Conservation (phyloP, 306 rosid species). For the Vicia sativa region DNA sequence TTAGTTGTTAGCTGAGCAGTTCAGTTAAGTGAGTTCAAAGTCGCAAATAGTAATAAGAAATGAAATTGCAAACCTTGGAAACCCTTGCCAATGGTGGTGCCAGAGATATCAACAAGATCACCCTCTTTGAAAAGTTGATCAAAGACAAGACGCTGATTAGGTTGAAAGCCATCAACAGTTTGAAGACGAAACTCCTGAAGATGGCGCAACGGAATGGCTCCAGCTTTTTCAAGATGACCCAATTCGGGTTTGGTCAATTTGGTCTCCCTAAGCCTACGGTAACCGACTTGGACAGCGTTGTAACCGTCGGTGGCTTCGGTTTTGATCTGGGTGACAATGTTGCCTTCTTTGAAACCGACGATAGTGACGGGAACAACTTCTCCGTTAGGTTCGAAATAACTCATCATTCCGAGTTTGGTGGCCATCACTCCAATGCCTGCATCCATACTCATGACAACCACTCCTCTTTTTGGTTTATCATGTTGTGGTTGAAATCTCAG, state of each 20-base stretch:
- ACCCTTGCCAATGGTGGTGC: conserved; percentile 95
- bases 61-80: conserved; percentile 55
- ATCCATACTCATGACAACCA: conserved; percentile 76
- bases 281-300: conserved; percentile 81
- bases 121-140: conserved; percentile 83
- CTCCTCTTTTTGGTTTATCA: background rate
- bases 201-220: conserved; percentile 85
- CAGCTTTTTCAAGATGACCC: conserved; percentile 83
- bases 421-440: conserved; percentile 94
- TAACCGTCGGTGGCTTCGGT: conserved; percentile 85
- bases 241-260: conserved; percentile 84
- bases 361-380: conserved; percentile 88
- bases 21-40: too few relatives aligned
- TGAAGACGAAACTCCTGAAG: conserved; percentile 94
- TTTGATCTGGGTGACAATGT: conserved; percentile 84
- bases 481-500: conserved; percentile 8
- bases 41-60: background rate
- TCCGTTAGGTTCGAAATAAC: conserved; percentile 67
- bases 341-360: conserved; percentile 93
- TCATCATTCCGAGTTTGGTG: conserved; percentile 96
- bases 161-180: conserved; percentile 54
- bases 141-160: conserved; percentile 65
- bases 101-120: conserved; percentile 88
- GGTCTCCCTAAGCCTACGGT: conserved; percentile 76
- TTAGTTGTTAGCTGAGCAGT: too few relatives aligned